Evolutionary conservation across 2,329 filamentous ascomycete genomes (phyloP).

Genomic region (Aspergillus japonicus): DNA sequence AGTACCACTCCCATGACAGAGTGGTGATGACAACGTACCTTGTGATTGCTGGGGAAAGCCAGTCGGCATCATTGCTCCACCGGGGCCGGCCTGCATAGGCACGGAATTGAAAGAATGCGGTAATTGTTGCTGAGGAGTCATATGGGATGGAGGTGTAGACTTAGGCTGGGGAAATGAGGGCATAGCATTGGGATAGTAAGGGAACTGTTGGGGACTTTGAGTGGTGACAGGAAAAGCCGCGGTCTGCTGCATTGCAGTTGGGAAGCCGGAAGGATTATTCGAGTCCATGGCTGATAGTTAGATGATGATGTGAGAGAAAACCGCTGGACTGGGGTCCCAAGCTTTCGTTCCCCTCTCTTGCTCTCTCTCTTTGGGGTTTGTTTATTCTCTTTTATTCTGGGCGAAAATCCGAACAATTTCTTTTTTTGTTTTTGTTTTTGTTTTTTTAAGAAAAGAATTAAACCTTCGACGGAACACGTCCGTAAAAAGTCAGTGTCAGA

Average conservation of each 20-base stretch:
- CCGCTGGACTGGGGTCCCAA: constrained; percentile 5
- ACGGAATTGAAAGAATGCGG: constrained; percentile 36
- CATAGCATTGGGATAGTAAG: constrained; percentile 37
- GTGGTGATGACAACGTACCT: constrained; percentile 30
- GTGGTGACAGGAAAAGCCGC: constrained; percentile 36
- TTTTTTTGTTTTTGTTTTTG: background rate
- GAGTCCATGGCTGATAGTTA: constrained; percentile 25
- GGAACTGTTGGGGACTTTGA: constrained; percentile 35
- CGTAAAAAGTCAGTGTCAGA: constrained; percentile 5
- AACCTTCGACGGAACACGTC: constrained; percentile 5
- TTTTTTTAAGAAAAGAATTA: background rate
- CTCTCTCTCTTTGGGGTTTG: background rate
- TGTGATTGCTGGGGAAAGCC: constrained; percentile 36
- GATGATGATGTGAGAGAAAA: constrained; percentile 3
- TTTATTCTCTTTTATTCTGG: background rate
- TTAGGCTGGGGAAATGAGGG: constrained; percentile 36
- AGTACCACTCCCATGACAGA: constrained; percentile 13
- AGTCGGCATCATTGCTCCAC: constrained; percentile 41
- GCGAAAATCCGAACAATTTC: background rate
- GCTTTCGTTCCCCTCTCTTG: constrained; percentile 1
- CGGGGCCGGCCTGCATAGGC: constrained; percentile 36
- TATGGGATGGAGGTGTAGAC: constrained; percentile 26
- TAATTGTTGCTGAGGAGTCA: constrained; percentile 24
- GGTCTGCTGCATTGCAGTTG: constrained; percentile 22
- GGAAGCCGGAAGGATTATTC: constrained; percentile 30